These are phyloP conservation scores for Apiospora rasikravindrae DNA, from an alignment of 2,329 filamentous ascomycete genomes.

Conservation along the genomic window DNA sequence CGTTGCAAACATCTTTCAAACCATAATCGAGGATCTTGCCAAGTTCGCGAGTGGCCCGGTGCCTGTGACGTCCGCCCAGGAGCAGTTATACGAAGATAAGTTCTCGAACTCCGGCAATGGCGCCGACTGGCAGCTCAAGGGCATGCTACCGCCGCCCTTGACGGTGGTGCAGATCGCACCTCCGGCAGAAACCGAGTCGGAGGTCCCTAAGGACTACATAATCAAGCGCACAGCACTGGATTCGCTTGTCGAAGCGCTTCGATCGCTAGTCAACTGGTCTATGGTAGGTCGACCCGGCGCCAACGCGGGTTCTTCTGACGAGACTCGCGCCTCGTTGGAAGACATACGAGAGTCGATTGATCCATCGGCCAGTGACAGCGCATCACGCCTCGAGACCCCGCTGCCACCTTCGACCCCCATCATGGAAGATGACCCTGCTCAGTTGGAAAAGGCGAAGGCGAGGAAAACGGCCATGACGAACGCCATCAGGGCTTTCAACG, in stretches of 20 bases:
- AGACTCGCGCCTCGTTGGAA: slow-evolving; percentile 59
- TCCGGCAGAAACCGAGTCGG: slow-evolving; percentile 64
- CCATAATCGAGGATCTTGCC: slow-evolving; percentile 90
- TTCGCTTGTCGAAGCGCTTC: slow-evolving; percentile 83
- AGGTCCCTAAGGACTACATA: slow-evolving; percentile 86
- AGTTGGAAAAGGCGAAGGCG: slow-evolving; percentile 94
- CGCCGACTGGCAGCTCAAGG: slow-evolving; percentile 84
- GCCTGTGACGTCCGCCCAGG: slow-evolving; percentile 74
- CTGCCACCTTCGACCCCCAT: slow-evolving; percentile 69
- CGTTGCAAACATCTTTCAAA: slow-evolving; percentile 96
- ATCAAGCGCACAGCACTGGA: slow-evolving; percentile 91
- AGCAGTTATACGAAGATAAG: slow-evolving; percentile 86
- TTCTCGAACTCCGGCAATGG: slow-evolving; percentile 64
- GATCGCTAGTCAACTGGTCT: slow-evolving; percentile 93
- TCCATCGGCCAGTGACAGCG: slow-evolving; percentile 63
- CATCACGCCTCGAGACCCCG: slow-evolving; percentile 65
- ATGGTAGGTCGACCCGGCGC: slow-evolving; percentile 67
- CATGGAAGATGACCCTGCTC: slow-evolving; percentile 86
- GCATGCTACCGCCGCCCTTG: slow-evolving; percentile 85
- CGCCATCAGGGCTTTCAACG: slow-evolving; percentile 92
- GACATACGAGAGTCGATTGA: slow-evolving; percentile 78
- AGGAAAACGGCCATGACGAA: slow-evolving; percentile 91
- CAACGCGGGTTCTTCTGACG: slow-evolving; percentile 54
- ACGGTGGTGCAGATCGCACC: slow-evolving; percentile 77
- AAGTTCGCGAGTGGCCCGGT: slow-evolving; percentile 83